Percentiles rank a stretch among this genome's conserved stretches.
Conservation (phyloP, 164 flowering plant species). For the Aristolochia californica region DNA sequence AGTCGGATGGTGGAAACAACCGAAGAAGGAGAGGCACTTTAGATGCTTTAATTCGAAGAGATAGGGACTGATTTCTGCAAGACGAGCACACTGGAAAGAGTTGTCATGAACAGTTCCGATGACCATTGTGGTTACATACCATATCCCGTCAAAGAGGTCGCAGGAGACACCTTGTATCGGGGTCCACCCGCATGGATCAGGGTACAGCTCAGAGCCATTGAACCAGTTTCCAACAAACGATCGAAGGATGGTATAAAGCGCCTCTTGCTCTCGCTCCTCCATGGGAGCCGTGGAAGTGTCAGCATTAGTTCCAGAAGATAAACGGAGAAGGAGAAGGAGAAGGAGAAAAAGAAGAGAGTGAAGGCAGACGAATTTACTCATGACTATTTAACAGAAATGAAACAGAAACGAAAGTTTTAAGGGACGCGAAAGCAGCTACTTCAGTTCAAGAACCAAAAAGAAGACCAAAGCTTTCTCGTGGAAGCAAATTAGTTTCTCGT, state of each 20-base stretch:
- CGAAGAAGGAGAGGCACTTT: slow-evolving; percentile 48
- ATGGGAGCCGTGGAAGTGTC: slow-evolving; percentile 43
- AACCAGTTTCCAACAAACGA: slow-evolving; percentile 70
- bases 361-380: too few species aligned
- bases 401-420: too few species aligned
- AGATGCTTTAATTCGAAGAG: slow-evolving; percentile 59
- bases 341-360: slow-evolving; percentile 7
- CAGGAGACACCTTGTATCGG: slow-evolving; percentile 95
- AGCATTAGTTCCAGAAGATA: slow-evolving; percentile 19
- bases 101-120: slow-evolving; percentile 69
- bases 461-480: too few species aligned
- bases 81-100: slow-evolving; percentile 43
- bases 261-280: slow-evolving; percentile 53
- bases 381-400: background rate
- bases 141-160: slow-evolving; percentile 54
- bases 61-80: slow-evolving; percentile 35
- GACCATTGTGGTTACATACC: slow-evolving; percentile 65
- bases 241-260: slow-evolving; percentile 56
- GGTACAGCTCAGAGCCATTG: slow-evolving; percentile 90
- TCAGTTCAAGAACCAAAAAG: too few species aligned
- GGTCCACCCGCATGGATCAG: slow-evolving; percentile 98
- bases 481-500: too few species aligned
- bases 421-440: too few species aligned
- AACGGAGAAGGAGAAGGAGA: slow-evolving; percentile 13
- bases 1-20: slow-evolving; percentile 39